Conservation (phyloP, 345 rosid species). For the Punica granatum region DNA sequence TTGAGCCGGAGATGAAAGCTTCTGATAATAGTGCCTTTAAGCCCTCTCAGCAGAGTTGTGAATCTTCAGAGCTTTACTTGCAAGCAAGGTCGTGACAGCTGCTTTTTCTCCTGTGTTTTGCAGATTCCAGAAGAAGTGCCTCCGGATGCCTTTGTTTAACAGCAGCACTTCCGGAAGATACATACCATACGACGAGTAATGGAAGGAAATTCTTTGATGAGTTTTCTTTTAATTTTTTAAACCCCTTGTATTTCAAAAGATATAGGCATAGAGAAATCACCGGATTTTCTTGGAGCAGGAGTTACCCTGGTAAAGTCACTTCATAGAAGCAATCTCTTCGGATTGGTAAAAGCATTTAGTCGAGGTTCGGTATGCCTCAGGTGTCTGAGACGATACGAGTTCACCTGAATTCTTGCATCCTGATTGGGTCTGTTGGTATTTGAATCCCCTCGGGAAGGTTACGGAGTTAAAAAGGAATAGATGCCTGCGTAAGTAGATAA, state of each 20-base stretch:
- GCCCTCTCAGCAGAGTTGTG: neutral
- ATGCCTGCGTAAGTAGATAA: neutral
- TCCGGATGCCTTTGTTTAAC: constrained; percentile 31
- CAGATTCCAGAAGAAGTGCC: constrained; percentile 67
- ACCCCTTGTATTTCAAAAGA: neutral
- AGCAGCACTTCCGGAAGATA: neutral
- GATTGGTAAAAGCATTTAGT: neutral
- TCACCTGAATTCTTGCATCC: too few relatives aligned
- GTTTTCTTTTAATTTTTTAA: neutral
- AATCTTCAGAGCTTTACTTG: neutral
- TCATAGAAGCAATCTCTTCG: neutral
- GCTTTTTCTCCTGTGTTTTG: constrained; percentile 2
- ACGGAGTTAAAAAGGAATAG: neutral
- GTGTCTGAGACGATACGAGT: too few relatives aligned
- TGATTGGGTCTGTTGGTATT: neutral
- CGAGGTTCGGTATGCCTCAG: neutral
- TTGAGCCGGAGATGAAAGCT: neutral
- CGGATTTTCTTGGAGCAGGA: neutral
- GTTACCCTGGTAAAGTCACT: neutral
- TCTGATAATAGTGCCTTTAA: neutral
- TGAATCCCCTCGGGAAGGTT: neutral
- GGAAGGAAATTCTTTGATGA: neutral
- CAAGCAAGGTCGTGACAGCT: neutral
- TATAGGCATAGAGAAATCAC: neutral
- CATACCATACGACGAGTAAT: too few relatives aligned